Conservation (phyloP, 1,284 basidiomycete genomes). For the Tetrapyrgos nigripes region DNA sequence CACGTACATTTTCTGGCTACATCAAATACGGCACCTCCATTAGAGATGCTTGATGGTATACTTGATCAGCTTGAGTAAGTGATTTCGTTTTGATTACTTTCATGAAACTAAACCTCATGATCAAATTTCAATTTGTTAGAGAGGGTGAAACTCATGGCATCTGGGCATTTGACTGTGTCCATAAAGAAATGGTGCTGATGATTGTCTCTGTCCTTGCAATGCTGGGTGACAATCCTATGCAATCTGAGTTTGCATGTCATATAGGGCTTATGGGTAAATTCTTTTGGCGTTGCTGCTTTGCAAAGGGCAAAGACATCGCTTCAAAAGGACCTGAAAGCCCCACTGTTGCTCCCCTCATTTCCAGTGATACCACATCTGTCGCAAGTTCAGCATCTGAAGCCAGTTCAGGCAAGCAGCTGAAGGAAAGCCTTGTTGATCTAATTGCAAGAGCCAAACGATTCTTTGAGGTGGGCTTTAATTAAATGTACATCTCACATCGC, state of each 20-base stretch:
- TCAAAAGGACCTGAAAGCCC: not conserved
- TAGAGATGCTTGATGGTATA: conserved; percentile 32
- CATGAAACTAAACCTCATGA: not conserved
- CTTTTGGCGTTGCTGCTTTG: conserved; percentile 6
- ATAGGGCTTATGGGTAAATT: conserved; percentile 9
- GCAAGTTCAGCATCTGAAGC: not conserved
- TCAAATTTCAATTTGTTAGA: conserved; percentile 12
- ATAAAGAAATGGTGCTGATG: conserved; percentile 17
- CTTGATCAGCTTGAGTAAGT: conserved; percentile 23
- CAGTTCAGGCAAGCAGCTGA: not conserved
- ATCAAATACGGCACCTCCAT: conserved; percentile 30
- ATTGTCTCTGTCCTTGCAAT: conserved; percentile 24
- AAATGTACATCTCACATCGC: not conserved
- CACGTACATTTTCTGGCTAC: conserved; percentile 29
- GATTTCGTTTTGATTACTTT: not conserved
- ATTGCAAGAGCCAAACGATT: not conserved
- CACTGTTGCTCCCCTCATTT: no score
- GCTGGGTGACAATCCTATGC: conserved; percentile 31
- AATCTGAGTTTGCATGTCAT: conserved; percentile 29
- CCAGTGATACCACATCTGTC: not conserved
- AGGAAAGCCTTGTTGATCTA: not conserved
- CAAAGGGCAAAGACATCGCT: not conserved
- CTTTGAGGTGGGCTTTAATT: not conserved
- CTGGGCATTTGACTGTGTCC: conserved; percentile 21
- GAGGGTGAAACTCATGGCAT: conserved; percentile 21